A percentile compares a stretch with the other conserved stretches of the same genome.
phyloP scores from a whole-genome alignment of 2,329 filamentous ascomycete species.

The Geosmithia morbida region DNA sequence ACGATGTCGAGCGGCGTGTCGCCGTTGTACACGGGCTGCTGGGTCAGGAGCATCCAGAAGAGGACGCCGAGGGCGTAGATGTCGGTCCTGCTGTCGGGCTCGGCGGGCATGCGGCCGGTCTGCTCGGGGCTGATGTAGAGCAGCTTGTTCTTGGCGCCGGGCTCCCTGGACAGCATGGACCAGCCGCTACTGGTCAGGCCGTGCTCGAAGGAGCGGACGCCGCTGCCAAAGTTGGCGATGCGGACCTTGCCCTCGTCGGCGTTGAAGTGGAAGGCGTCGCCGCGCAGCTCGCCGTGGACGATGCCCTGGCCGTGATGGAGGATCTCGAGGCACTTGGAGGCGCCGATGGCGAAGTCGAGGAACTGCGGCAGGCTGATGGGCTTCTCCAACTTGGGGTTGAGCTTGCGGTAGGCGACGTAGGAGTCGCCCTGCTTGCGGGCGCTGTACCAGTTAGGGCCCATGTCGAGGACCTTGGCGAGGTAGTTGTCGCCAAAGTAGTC shows the following conservation, averaged over 20 bases:
- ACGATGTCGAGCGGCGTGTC: conserved; percentile 77
- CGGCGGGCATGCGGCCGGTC: conserved; percentile 81
- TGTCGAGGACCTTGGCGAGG: conserved; percentile 53
- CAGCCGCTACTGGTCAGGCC: conserved; percentile 76
- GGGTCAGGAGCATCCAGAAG: conserved; percentile 76
- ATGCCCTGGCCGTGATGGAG: conserved; percentile 71
- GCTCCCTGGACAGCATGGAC: conserved; percentile 67
- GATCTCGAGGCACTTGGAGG: conserved; percentile 72
- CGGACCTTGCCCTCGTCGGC: conserved; percentile 56
- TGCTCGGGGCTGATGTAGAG: conserved; percentile 91
- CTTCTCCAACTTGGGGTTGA: conserved; percentile 33
- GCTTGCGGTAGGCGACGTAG: conserved; percentile 27
- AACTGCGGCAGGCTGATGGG: conserved; percentile 63
- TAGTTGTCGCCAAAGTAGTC: conserved; percentile 65
- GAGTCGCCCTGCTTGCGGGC: conserved; percentile 36
- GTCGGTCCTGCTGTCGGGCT: conserved; percentile 83
- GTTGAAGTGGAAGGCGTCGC: conserved; percentile 83
- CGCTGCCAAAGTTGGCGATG: conserved; percentile 75
- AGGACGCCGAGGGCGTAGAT: conserved; percentile 85
- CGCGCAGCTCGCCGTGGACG: conserved; percentile 81
- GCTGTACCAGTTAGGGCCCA: conserved; percentile 62
- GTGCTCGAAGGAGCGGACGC: conserved; percentile 78
- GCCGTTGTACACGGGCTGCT: conserved; percentile 67
- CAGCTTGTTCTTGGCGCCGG: conserved; percentile 78
- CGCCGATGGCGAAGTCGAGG: conserved; percentile 82